phyloP scores from a whole-genome alignment of 2,329 filamentous ascomycete species.

The Fusarium sp. region DNA sequence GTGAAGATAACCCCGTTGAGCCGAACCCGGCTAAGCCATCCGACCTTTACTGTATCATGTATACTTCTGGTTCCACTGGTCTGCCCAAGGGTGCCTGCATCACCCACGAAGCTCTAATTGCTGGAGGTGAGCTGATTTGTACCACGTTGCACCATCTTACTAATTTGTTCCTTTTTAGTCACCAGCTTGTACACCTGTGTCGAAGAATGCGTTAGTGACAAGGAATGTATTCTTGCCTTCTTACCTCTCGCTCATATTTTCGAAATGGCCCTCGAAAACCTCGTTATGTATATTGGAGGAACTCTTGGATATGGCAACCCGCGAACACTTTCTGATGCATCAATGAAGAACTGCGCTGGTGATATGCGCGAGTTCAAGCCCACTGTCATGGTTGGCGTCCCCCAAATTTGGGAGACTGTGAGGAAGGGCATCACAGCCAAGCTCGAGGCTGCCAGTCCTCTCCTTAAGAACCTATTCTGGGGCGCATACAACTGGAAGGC shows the following conservation, averaged over 20 bases:
- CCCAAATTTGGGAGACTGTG: slow-evolving; percentile 96
- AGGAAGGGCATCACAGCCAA: slow-evolving; percentile 91
- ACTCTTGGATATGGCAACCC: slow-evolving; percentile 94
- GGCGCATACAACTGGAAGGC: slow-evolving; percentile 67
- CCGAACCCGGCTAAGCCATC: slow-evolving; percentile 76
- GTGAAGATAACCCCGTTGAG: slow-evolving; percentile 74
- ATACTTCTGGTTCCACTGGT: slow-evolving; percentile 90
- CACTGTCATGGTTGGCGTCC: slow-evolving; percentile 91
- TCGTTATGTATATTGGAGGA: slow-evolving; percentile 87
- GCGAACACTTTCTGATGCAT: slow-evolving; percentile 85
- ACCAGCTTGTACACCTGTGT: slow-evolving; percentile 84
- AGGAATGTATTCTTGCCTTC: slow-evolving; percentile 86
- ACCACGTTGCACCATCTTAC: slow-evolving; percentile 2
- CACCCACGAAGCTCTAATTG: slow-evolving; percentile 81
- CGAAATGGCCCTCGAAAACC: slow-evolving; percentile 94
- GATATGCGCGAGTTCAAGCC: slow-evolving; percentile 94
- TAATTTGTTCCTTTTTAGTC: slow-evolving; percentile 54
- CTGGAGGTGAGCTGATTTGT: slow-evolving; percentile 64
- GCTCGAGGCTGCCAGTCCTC: slow-evolving; percentile 74
- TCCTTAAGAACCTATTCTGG: slow-evolving; percentile 84
- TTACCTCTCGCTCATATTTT: slow-evolving; percentile 95
- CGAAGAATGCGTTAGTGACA: slow-evolving; percentile 78
- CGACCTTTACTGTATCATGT: slow-evolving; percentile 86
- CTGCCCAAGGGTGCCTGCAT: slow-evolving; percentile 89
- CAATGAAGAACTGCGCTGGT: slow-evolving; percentile 88